Base-by-base conservation (phyloP, 225 moss, liverwort and hornwort species). In the Pseudoscleropodium purum region DNA sequence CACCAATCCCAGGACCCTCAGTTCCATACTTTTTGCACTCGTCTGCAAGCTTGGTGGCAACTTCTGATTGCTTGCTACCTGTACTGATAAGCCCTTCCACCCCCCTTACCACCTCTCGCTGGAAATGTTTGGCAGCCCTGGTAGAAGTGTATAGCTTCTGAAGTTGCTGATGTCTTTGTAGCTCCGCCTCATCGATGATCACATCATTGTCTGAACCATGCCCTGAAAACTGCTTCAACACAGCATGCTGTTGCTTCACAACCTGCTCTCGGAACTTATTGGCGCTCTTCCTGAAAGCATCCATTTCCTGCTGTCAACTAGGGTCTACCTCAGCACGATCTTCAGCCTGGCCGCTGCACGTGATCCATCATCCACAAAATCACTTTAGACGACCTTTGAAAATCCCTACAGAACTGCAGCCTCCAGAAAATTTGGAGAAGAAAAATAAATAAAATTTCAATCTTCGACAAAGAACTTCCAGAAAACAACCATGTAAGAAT, bases 111-210 rank as follows among this genome's bases (percentile, higher is more conserved):
- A 98, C 95, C 82, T 98, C 98, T 67, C 97, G 92, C 92, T 98
- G 98, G 79, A 96, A 98, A 87, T 98, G 98, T 93, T 97, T 93
- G 65, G 91, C 96, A 91, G 95, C 95, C 82, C 96, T 94, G 30
- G 98, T 98, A 70, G 98, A 98, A 63, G 95, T 93, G 83, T 98
- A 98, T 11, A 98, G 89, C 90, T 94, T 93, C 88, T 98, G 96
- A 84, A 98, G 96, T 89, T 96, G 96, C 86, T 98, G 98, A 83
- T 98, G 98, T 87, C 98, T 92, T 88, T 96, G 95, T 57, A 95
- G 92, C 91, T 96, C 97, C 61, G 94, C 97, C 86, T 96, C 95
- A 83, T 97, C 97, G 43, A 90, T 94, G 49, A 98, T 95, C 65
- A 97, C 86, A 91, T 94, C 94, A 80, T 87, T 91, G 41, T 90